Percentiles rank a stretch among this genome's conserved stretches.
phyloP scores from a whole-genome alignment of 2,329 filamentous ascomycete species.

The Xylariaceae sp. region DNA sequence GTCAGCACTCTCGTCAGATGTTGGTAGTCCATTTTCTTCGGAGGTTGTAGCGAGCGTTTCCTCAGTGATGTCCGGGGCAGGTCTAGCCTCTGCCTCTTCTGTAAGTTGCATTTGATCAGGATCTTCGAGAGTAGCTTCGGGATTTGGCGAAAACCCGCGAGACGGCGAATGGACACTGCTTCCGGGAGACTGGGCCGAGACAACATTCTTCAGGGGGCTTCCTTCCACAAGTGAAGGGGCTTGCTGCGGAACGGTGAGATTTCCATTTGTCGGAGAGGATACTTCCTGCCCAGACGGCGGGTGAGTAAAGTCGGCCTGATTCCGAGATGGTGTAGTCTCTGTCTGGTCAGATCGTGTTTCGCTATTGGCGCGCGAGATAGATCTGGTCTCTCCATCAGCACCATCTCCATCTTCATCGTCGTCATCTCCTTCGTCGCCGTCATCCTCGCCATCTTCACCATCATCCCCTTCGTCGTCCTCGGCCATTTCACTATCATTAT shows the following conservation, averaged over 20 bases:
- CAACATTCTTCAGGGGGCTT: slow-evolving; percentile 20
- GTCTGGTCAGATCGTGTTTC: slow-evolving; percentile 31
- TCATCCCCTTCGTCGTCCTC: slow-evolving; percentile 48
- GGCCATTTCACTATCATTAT: slow-evolving; percentile 48
- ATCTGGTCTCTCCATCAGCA: slow-evolving; percentile 43
- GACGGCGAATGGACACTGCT: neutral
- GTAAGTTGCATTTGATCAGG: neutral
- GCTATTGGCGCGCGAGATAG: slow-evolving; percentile 28
- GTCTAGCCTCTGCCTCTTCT: slow-evolving; percentile 18
- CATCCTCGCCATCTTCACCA: slow-evolving; percentile 45
- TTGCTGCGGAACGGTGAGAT: slow-evolving; percentile 10
- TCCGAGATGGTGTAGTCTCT: slow-evolving; percentile 31
- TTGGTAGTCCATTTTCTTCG: neutral
- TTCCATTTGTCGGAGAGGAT: neutral
- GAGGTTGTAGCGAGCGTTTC: neutral
- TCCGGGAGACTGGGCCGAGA: slow-evolving; percentile 17
- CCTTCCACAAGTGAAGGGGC: slow-evolving; percentile 15
- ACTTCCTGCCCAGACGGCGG: slow-evolving; percentile 18
- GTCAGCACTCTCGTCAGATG: neutral
- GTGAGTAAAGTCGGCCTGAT: slow-evolving; percentile 22
- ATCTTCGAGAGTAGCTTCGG: neutral
- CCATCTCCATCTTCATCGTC: slow-evolving; percentile 40
- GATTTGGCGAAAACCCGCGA: neutral
- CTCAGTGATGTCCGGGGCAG: neutral
- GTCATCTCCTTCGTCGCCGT: slow-evolving; percentile 41